A percentile compares a stretch with the other conserved stretches of the same genome.
These are phyloP conservation scores for Limnanthes douglasii DNA, from an alignment of 345 rosid genomes.

Conservation along the genomic window DNA sequence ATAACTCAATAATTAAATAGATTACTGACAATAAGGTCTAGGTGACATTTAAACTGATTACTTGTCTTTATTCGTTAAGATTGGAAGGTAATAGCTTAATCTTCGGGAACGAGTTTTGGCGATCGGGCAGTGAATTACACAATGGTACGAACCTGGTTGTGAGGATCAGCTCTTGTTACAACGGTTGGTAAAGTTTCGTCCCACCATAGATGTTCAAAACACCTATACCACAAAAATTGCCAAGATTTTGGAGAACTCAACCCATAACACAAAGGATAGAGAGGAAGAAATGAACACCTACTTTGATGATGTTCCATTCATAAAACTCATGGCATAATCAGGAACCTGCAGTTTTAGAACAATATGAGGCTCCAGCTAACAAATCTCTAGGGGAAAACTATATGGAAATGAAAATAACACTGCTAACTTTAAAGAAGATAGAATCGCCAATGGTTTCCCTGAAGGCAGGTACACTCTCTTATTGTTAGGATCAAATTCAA, in stretches of 20 bases:
- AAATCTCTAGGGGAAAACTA: background rate
- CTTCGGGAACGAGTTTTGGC: too few species aligned
- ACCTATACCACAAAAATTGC: constrained; percentile 17
- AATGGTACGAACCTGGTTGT: constrained; percentile 61
- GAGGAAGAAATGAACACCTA: background rate
- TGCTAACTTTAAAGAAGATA: background rate
- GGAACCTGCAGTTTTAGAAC: constrained; percentile 12
- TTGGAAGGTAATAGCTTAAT: too few species aligned
- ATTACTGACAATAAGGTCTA: too few species aligned
- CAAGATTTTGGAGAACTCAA: background rate
- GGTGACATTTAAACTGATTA: too few species aligned
- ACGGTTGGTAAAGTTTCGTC: constrained; percentile 79
- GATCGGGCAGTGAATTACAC: too few species aligned
- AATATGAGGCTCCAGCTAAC: background rate
- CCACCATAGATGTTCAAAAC: constrained; percentile 83
- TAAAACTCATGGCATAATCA: constrained; percentile 13
- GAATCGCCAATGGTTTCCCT: constrained; percentile 32
- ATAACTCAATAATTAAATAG: too few species aligned
- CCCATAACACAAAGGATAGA: background rate
- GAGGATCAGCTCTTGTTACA: constrained; percentile 64
- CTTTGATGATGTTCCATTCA: constrained; percentile 22
- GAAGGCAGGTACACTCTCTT: constrained; percentile 20
- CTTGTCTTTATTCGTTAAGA: too few species aligned
- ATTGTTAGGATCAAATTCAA: constrained; percentile 26
- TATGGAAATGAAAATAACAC: background rate